These are phyloP conservation scores for Sextonia rubra DNA, from an alignment of 164 flowering plant species.

Conservation along the genomic window DNA sequence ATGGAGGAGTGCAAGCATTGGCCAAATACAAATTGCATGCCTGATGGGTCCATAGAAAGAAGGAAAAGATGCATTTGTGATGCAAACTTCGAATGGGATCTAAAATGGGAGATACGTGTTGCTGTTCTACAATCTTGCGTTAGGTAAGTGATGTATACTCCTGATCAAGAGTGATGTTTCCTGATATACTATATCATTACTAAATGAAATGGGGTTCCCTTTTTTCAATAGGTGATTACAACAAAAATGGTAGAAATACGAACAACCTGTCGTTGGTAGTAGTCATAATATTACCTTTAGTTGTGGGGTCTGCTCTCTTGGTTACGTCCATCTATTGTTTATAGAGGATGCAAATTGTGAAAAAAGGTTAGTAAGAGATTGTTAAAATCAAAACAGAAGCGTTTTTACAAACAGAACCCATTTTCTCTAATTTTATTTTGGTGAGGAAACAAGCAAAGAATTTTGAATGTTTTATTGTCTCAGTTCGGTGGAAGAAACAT, in stretches of 20 bases:
- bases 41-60: neutral
- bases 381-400: neutral
- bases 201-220: neutral
- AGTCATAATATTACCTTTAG: neutral
- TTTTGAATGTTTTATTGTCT: neutral
- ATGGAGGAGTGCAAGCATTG: neutral
- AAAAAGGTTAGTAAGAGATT: neutral
- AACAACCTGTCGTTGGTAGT: neutral
- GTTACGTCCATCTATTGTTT: neutral
- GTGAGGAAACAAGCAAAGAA: neutral
- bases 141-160: neutral
- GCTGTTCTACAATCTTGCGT: neutral
- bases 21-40: conserved; percentile 3
- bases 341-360: neutral
- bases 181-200: neutral
- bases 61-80: conserved; percentile 6
- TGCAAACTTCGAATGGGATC: neutral
- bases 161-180: neutral
- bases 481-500: neutral
- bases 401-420: neutral
- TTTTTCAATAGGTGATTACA: neutral
- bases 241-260: neutral
- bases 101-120: neutral
- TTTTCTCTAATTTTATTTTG: neutral
- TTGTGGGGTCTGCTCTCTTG: neutral